phyloP scores from a whole-genome alignment of 805 yeast genomes.

The Candida loeiensis region DNA sequence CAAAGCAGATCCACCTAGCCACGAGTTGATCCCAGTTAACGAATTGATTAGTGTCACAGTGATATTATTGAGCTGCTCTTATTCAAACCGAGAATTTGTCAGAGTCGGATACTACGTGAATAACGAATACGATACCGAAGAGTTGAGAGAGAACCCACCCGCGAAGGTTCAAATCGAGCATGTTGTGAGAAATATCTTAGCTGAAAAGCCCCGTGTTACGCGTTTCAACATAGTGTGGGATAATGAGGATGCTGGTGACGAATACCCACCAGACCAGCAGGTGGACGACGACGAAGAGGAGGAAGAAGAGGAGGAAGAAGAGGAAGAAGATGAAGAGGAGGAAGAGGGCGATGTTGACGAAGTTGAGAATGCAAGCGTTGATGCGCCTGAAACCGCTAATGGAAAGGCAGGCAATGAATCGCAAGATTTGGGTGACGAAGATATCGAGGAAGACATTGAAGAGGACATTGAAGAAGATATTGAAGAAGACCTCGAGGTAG shows the following conservation, averaged over 20 bases:
- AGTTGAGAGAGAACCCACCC: conserved; percentile 90
- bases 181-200: conserved; percentile 89
- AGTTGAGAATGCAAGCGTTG: conserved; percentile 36
- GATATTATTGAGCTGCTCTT: conserved; percentile 86
- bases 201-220: conserved; percentile 97
- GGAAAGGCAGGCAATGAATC: conserved; percentile 13
- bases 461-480: conserved; percentile 18
- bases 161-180: conserved; percentile 89
- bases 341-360: conserved; percentile 22
- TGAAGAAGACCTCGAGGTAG: conserved; percentile 17
- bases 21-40: conserved; percentile 92
- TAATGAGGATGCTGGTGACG: conserved; percentile 61
- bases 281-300: conserved; percentile 46
- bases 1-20: conserved; percentile 94
- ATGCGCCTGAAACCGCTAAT: conserved; percentile 12
- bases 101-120: conserved; percentile 97
- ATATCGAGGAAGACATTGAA: conserved; percentile 17
- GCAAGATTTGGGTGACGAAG: conserved; percentile 22
- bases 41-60: conserved; percentile 96
- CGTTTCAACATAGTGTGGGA: conserved; percentile 97
- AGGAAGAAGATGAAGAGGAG: conserved; percentile 22
- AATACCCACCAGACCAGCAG: conserved; percentile 72
- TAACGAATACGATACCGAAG: conserved; percentile 93
- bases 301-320: conserved; percentile 28
- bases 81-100: conserved; percentile 90